Evolutionary conservation across 139 green algal genomes (phyloP).

Genomic region (Nannochloris sp.): DNA sequence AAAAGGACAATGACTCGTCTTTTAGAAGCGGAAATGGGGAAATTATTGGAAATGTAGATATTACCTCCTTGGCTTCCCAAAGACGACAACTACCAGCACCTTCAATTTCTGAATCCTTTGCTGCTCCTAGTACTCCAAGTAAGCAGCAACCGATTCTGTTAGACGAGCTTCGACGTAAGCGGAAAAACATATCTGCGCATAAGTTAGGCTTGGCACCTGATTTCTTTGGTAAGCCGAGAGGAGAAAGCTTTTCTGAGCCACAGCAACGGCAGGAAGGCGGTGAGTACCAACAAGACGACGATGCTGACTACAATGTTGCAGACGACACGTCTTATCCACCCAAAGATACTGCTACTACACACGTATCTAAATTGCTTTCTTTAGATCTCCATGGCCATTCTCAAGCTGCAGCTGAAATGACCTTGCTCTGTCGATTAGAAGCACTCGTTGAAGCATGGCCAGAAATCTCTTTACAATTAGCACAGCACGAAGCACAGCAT

Average conservation of each 20-base stretch:
- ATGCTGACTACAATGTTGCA: background rate
- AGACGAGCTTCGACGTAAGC: no score
- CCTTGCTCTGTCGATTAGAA: conserved; percentile 1
- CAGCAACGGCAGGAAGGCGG: background rate
- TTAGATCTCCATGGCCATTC: conserved; percentile 22
- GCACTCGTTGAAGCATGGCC: background rate
- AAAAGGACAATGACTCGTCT: background rate
- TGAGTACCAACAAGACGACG: background rate
- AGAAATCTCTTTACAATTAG: no score
- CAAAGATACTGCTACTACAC: background rate
- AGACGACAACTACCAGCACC: background rate
- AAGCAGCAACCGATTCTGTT: no score
- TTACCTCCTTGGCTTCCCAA: background rate
- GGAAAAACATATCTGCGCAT: background rate
- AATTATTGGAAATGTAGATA: background rate
- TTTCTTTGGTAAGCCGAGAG: background rate
- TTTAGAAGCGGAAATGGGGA: background rate
- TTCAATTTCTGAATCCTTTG: background rate
- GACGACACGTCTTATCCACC: background rate
- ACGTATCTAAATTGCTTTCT: background rate
- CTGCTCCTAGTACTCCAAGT: background rate
- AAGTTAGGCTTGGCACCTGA: background rate
- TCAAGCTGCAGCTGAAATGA: background rate
- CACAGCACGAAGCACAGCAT: no score
- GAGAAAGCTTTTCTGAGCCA: no score